These are phyloP conservation scores for Secale cereale DNA, from an alignment of 176 grass and related monocot genomes.

Conservation along the genomic window DNA sequence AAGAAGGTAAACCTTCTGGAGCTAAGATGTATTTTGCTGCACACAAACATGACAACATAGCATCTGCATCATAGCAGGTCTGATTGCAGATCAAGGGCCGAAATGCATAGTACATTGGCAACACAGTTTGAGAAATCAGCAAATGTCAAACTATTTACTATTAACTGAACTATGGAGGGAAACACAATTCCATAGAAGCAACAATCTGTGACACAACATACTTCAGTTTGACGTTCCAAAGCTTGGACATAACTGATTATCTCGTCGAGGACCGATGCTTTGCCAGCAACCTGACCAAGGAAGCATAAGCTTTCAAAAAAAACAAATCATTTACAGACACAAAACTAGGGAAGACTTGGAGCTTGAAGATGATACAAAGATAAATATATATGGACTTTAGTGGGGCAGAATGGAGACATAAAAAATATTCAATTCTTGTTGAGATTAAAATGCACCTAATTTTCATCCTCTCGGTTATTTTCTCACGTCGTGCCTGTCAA, in stretches of 20 bases:
- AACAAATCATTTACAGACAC: background rate
- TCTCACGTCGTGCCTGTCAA: conserved; percentile 80
- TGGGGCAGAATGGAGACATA: too few relatives aligned
- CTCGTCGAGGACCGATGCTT: conserved; percentile 89
- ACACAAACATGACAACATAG: background rate
- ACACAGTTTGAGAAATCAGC: background rate
- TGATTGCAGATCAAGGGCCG: background rate
- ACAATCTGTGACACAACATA: conserved; percentile 2
- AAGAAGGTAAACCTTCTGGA: background rate
- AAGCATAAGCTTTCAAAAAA: conserved; percentile 16
- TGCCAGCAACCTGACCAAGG: conserved; percentile 73
- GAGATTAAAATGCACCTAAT: conserved; percentile 53
- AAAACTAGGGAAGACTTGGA: background rate
- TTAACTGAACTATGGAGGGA: conserved; percentile 1
- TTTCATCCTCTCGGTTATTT: conserved; percentile 95
- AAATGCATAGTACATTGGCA: background rate
- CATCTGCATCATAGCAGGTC: background rate
- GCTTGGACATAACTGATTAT: conserved; percentile 83
- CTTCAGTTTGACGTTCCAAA: conserved; percentile 85
- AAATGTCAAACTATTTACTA: conserved; percentile 5
- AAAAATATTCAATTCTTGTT: background rate
- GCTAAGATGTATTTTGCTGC: background rate
- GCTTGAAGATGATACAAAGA: background rate
- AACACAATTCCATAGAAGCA: background rate
- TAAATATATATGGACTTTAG: background rate